A percentile compares a stretch with the other conserved stretches of the same genome.
phyloP scores from a whole-genome alignment of 176 grass and related monocot genomes.

The Panicum miliaceum region DNA sequence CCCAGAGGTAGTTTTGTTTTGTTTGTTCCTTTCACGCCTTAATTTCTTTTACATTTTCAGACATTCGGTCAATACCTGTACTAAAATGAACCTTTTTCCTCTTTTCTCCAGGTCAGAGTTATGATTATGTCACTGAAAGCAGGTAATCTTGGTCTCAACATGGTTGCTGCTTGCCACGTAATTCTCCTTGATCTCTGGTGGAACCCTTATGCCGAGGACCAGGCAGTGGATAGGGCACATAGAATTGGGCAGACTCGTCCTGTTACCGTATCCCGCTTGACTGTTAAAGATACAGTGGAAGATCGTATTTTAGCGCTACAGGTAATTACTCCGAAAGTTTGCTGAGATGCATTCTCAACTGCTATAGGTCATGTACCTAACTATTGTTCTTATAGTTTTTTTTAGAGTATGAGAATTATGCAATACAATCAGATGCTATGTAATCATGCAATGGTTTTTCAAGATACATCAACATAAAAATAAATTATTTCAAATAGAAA shows the following conservation, averaged over 20 bases:
- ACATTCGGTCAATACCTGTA: not conserved
- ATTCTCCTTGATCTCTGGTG: slow-evolving; percentile 98
- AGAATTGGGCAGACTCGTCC: slow-evolving; percentile 86
- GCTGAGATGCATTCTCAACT: not conserved
- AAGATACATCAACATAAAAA: not conserved
- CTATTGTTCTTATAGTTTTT: not conserved
- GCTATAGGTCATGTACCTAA: not conserved
- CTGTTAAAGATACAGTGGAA: slow-evolving; percentile 83
- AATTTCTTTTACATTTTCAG: slow-evolving; percentile 14
- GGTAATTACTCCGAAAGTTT: slow-evolving; percentile 46
- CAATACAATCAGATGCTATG: not conserved
- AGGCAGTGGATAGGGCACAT: slow-evolving; percentile 88
- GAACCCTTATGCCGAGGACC: slow-evolving; percentile 91
- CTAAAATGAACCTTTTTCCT: not conserved
- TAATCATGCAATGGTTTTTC: not conserved
- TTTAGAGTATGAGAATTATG: slow-evolving; percentile 13
- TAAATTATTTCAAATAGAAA: not conserved
- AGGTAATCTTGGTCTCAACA: slow-evolving; percentile 88
- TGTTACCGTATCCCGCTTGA: slow-evolving; percentile 82
- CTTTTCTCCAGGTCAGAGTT: slow-evolving; percentile 74
- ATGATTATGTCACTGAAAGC: slow-evolving; percentile 98
- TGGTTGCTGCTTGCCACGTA: slow-evolving; percentile 92
- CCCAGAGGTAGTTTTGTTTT: slow-evolving; percentile 70
- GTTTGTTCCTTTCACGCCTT: slow-evolving; percentile 1
- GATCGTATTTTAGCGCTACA: slow-evolving; percentile 93